phyloP scores from a whole-genome alignment of 2,329 filamentous ascomycete genomes.

The Amesomyces nigricolor region DNA sequence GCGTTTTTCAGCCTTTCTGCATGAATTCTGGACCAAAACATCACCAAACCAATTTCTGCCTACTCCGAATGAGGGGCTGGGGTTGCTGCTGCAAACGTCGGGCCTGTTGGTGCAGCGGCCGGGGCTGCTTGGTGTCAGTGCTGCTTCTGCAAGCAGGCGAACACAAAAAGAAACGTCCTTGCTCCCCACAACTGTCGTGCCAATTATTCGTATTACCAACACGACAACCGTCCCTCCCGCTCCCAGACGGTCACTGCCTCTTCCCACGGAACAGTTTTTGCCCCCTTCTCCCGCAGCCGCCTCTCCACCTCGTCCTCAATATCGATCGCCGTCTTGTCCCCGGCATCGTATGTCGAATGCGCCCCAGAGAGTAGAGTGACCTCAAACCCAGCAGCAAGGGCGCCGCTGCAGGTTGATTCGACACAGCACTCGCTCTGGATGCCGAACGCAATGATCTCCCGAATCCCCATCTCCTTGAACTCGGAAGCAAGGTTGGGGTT shows the following conservation, averaged over 20 bases:
- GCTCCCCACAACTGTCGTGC: too few species aligned
- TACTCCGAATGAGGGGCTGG: too few species aligned
- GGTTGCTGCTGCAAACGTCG: too few species aligned
- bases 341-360: conserved; percentile 30
- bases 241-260: conserved; percentile 16
- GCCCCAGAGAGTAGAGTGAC: conserved; percentile 30
- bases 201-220: too few species aligned
- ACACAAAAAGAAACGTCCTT: too few species aligned
- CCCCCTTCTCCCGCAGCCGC: conserved; percentile 23
- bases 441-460: conserved; percentile 28
- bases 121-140: too few species aligned
- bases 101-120: too few species aligned
- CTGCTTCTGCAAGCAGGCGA: too few species aligned
- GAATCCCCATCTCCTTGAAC: conserved; percentile 25
- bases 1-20: too few species aligned
- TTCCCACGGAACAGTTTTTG: conserved; percentile 25
- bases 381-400: conserved; percentile 28
- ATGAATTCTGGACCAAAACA: too few species aligned
- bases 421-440: conserved; percentile 33
- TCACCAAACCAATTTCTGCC: too few species aligned
- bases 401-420: conserved; percentile 26
- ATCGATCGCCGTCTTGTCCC: conserved; percentile 23
- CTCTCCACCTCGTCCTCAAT: conserved; percentile 29
- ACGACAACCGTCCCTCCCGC: not conserved
- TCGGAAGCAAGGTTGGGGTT: conserved; percentile 28